Percentiles rank a stretch among this genome's conserved stretches.
These are phyloP conservation scores for Boletellus sp. DNA, from an alignment of 1,284 basidiomycete genomes.

Conservation along the genomic window DNA sequence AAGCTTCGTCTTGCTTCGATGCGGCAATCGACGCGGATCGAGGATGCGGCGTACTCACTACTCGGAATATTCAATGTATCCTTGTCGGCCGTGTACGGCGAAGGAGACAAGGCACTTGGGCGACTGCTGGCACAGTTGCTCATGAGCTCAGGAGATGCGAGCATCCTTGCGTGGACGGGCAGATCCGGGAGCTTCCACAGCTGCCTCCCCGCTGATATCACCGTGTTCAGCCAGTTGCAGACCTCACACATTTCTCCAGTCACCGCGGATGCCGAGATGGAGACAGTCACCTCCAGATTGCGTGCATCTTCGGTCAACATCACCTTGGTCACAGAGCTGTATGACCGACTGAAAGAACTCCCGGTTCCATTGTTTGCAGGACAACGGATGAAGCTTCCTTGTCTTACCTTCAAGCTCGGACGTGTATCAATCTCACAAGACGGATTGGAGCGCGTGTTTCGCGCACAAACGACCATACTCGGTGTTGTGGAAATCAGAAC, in stretches of 20 bases:
- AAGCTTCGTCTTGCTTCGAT: no score
- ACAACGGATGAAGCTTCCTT: slow-evolving; percentile 6
- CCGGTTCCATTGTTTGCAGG: neutral
- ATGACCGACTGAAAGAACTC: neutral
- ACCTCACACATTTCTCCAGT: neutral
- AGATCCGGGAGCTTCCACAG: neutral
- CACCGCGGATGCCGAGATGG: neutral
- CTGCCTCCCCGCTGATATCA: neutral
- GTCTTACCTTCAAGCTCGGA: slow-evolving; percentile 7
- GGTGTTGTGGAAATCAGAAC: no score
- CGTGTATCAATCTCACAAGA: neutral
- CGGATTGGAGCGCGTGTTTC: neutral
- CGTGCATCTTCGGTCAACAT: neutral
- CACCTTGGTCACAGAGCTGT: neutral
- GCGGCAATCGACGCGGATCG: no score
- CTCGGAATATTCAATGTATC: no score
- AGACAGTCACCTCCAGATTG: neutral
- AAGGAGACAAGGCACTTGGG: no score
- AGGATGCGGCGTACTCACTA: no score
- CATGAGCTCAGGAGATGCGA: no score
- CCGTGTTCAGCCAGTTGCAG: no score
- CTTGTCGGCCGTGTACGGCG: no score
- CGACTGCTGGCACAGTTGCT: no score
- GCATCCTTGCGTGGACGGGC: no score
- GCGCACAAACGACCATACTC: no score